Evolutionary conservation across 2,329 filamentous ascomycete species (phyloP).

Genomic region (Sporothrix mexicana): DNA sequence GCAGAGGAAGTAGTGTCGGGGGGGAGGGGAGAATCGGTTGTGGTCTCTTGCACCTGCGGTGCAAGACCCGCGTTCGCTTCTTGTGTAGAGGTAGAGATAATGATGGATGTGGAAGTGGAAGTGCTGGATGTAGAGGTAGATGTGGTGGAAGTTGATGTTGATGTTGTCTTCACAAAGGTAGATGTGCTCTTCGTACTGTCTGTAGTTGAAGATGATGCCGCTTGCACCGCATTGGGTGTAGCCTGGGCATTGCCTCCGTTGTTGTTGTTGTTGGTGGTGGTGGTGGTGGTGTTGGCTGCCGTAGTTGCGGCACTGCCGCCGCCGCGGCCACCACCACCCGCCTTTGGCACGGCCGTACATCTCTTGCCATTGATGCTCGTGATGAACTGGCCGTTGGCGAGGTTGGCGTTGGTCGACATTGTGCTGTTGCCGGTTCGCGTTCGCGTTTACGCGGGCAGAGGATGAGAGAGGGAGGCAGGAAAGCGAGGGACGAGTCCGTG

Average conservation of each 20-base stretch:
- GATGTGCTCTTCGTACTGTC: slow-evolving; percentile 48
- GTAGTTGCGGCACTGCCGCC: slow-evolving; percentile 34
- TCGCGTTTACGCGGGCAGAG: background rate
- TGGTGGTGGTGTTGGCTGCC: slow-evolving; percentile 33
- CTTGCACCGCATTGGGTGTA: slow-evolving; percentile 7
- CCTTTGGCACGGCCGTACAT: slow-evolving; percentile 60
- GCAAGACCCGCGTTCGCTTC: slow-evolving; percentile 31
- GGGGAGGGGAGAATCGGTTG: slow-evolving; percentile 30
- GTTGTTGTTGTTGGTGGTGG: slow-evolving; percentile 25
- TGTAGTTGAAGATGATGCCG: slow-evolving; percentile 26
- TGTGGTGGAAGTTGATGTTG: slow-evolving; percentile 36
- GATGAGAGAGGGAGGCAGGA: background rate
- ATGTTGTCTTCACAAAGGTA: slow-evolving; percentile 36
- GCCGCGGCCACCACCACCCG: slow-evolving; percentile 34
- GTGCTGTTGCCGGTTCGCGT: slow-evolving; percentile 17
- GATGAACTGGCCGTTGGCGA: slow-evolving; percentile 55
- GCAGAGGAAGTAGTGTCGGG: slow-evolving; percentile 6
- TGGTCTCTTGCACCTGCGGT: slow-evolving; percentile 31
- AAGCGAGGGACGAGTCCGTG: background rate
- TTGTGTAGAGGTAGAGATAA: slow-evolving; percentile 15
- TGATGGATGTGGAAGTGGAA: slow-evolving; percentile 23
- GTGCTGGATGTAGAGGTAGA: slow-evolving; percentile 35
- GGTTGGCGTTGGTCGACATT: slow-evolving; percentile 53
- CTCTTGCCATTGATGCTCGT: slow-evolving; percentile 57
- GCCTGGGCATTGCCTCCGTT: slow-evolving; percentile 33